Evolutionary conservation across 2,329 filamentous ascomycete genomes (phyloP), one percentile per base, ranked within the genome.

Genomic region (Microsporum ferrugineum): DNA sequence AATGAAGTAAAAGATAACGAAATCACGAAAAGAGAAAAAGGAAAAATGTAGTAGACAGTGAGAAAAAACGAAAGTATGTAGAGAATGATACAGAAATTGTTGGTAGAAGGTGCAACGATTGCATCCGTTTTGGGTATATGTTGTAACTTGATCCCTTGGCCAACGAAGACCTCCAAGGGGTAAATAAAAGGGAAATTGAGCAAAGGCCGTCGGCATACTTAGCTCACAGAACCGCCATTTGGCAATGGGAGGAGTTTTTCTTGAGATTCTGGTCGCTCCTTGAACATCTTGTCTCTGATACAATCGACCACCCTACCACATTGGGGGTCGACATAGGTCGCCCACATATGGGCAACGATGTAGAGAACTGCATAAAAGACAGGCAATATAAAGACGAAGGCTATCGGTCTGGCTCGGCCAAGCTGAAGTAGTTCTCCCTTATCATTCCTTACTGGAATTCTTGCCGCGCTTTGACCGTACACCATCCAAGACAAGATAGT

Each of bases 401-500:
- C 60, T 23, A 63, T 34, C 23, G 55, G 36, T 10, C 61, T 49
- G 12, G 60, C 41, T 36, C 61, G 57, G 17, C 38, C 14, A 0
- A 65, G 45, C 3, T 29, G 4, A 34, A 63, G 36, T 17, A 59
- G 4, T 12, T 65, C 60, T 3, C 64, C 64, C 51, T 66, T 29
- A 2, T 56, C 63, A 31, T 66, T 58, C n/a, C 29, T 57, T n/a
- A 31, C 41, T 0, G 62, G 63, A 7, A 51, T 58, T 6, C 45
- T 60, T 17, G 49, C 12, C 6, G 61, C 61, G n/a, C 59, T 49
- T 33, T 55, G 55, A 6, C 65, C 62, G 45, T 69, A 70, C 1
- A 67, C 58, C 60, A 71, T 57, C 65, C 66, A 67, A 27, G 65
- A 63, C 23, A 70, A 57, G 2, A 70, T 57, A 1, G 68, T 69